phyloP scores from a whole-genome alignment of 2,329 filamentous ascomycete genomes.

The Daldinia eschscholtzii region DNA sequence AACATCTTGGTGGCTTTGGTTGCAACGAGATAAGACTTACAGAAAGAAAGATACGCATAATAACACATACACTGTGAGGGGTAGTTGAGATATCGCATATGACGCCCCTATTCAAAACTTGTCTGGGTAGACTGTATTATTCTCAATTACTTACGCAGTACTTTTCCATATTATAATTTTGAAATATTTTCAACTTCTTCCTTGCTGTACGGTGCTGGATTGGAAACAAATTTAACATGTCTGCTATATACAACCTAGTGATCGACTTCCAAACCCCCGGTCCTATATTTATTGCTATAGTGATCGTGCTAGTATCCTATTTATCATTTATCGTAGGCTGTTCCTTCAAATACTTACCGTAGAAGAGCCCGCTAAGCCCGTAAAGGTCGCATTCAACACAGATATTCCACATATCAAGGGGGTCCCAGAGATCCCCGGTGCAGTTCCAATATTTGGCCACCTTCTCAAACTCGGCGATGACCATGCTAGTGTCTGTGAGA shows the following conservation, averaged over 20 bases:
- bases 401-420: constrained; percentile 64
- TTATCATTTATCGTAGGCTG: background rate
- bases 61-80: background rate
- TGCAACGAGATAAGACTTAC: constrained; percentile 6
- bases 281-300: background rate
- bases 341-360: background rate
- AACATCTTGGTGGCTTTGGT: constrained; percentile 3
- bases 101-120: background rate
- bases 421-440: constrained; percentile 61
- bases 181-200: background rate
- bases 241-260: background rate
- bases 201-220: background rate
- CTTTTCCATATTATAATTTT: background rate
- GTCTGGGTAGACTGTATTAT: background rate
- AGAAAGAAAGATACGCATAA: background rate
- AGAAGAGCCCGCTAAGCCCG: background rate
- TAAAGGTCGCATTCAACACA: constrained; percentile 52
- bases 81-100: constrained; percentile 3
- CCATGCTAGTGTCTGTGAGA: constrained; percentile 65
- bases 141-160: background rate
- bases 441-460: constrained; percentile 63
- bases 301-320: background rate
- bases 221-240: background rate
- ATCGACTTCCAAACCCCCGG: background rate
- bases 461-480: constrained; percentile 65